phyloP scores from a whole-genome alignment of 2,329 filamentous ascomycete genomes.

The Xylogone sp. region DNA sequence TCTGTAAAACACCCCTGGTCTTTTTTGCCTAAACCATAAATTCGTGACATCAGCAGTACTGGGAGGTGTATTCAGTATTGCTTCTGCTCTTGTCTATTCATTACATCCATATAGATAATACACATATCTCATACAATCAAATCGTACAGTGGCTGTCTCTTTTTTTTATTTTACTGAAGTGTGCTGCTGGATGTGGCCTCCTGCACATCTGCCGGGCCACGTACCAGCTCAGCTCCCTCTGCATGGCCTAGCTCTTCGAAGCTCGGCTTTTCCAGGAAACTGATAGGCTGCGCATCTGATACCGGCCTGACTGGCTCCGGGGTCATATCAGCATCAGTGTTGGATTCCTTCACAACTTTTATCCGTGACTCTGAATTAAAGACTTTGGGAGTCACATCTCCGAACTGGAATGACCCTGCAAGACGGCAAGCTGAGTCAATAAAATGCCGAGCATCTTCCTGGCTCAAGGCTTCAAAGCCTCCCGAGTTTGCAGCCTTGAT shows the following conservation, averaged over 20 bases:
- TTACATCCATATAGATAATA: too few relatives aligned
- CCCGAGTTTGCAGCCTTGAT: conserved; percentile 2
- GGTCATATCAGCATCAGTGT: not conserved
- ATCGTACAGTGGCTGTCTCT: too few relatives aligned
- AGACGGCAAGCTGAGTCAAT: conserved; percentile 2
- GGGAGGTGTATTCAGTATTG: too few relatives aligned
- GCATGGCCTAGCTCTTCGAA: not conserved
- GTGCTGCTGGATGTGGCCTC: not conserved
- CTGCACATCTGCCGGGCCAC: not conserved
- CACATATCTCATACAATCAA: too few relatives aligned
- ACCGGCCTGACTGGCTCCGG: not conserved
- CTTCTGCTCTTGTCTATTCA: too few relatives aligned
- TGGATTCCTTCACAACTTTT: not conserved
- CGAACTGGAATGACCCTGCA: not conserved
- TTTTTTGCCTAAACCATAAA: too few relatives aligned
- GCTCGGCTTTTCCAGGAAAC: not conserved
- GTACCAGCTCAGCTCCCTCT: not conserved
- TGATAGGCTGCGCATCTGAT: not conserved
- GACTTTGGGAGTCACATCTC: not conserved
- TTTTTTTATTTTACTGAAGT: not conserved
- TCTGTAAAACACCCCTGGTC: not conserved
- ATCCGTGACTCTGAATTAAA: not conserved
- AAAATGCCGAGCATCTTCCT: conserved; percentile 4
- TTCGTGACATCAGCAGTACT: too few relatives aligned
- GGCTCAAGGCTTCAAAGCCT: not conserved